Evolutionary conservation across 2,329 filamentous ascomycete genomes (phyloP), one percentile per base, ranked within the genome.

Genomic region (Talaromyces sp.): DNA sequence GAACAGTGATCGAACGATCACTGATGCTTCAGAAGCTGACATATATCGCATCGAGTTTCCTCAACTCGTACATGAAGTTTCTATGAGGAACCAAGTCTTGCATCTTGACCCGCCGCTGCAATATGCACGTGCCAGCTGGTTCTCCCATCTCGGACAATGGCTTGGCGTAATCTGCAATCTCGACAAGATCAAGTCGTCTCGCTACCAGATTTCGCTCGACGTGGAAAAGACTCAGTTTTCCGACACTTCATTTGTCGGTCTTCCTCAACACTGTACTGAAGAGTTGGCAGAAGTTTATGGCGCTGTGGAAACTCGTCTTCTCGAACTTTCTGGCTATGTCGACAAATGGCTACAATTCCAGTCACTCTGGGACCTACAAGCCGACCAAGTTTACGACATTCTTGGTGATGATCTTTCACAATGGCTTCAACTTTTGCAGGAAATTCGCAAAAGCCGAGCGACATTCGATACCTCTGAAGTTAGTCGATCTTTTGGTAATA

Each of bases 281-380:
- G 85, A 89, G 60, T 83, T 99, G 21, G 84, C 87, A 52, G 84
- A 88, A 62, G 92, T 96, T 0, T 97, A 97, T 72, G 83, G 83
- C 35, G 87, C 88, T 0, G 85, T 99, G 10, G 92, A 97, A 74
- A 85, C 85, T 65, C 96, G 94, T 75, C 79, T 99, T 4, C 81
- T 83, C 17, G 87, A 89, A 50, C 91, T 97, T 32, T 85, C 89
- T 41, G 81, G 82, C 3, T 99, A 99, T 67, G 91, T 99, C 10
- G 92, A 97, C 72, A 95, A 97, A 75, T 99, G 94, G 94, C 82
- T 99, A 52, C 94, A 97, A 68, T 99, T 97, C 77, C 94, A 99
- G 75, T 97, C 93, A 7, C 83, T 99, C 0, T 99, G 94, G 94
- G 94, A 99, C 79, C 82, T 99, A 60, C 93, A 96, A 72, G 91